Conservation (phyloP, 2,329 filamentous ascomycete genomes). For the Ophiostoma piceae region DNA sequence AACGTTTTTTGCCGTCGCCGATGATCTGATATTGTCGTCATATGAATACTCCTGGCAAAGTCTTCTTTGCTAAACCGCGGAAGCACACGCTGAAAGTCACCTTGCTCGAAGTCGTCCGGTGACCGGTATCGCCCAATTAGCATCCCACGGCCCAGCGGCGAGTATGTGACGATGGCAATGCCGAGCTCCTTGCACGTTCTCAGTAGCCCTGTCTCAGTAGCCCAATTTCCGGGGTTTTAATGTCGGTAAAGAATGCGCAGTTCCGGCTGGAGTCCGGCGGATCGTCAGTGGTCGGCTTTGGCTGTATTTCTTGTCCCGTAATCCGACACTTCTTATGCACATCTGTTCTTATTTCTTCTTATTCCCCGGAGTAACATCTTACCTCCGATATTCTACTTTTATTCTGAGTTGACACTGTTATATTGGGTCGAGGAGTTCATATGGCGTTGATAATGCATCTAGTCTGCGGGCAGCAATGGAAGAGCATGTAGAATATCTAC, state of each 20-base stretch:
- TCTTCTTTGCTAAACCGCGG: slow-evolving; percentile 44
- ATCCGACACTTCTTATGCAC: slow-evolving; percentile 14
- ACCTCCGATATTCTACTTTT: too few relatives aligned
- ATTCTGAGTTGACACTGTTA: not conserved
- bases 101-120: slow-evolving; percentile 21
- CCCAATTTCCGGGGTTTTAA: slow-evolving; percentile 42
- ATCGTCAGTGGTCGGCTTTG: slow-evolving; percentile 11
- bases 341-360: not conserved
- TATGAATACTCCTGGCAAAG: slow-evolving; percentile 44
- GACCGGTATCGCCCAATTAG: slow-evolving; percentile 36
- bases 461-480: not conserved
- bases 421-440: not conserved
- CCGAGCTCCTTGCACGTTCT: slow-evolving; percentile 44
- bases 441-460: not conserved
- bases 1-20: slow-evolving; percentile 34
- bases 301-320: not conserved
- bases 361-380: not conserved
- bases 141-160: slow-evolving; percentile 41
- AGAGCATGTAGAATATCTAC: not conserved
- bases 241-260: slow-evolving; percentile 49
- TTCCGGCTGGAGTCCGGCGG: not conserved
- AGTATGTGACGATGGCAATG: slow-evolving; percentile 39
- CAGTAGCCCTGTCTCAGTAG: slow-evolving; percentile 36
- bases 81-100: slow-evolving; percentile 26
- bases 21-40: slow-evolving; percentile 29